Evolutionary conservation across 371 early-diverging fungal species (phyloP).

Genomic region (Umbelopsis sp.): DNA sequence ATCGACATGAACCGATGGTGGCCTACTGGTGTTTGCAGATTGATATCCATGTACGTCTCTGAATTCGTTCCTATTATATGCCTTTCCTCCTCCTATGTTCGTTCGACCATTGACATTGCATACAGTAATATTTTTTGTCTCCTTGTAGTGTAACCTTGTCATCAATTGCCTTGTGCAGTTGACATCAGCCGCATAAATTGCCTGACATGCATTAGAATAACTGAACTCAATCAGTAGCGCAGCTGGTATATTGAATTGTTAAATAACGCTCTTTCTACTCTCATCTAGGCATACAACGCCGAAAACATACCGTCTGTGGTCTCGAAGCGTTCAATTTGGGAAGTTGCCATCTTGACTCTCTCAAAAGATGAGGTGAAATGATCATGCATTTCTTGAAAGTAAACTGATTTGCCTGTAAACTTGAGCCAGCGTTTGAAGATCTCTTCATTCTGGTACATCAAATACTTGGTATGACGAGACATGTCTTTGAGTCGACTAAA

Average conservation of each 20-base stretch:
- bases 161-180: neutral
- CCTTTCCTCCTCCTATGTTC: conserved; percentile 11
- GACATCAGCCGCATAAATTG: neutral
- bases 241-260: neutral
- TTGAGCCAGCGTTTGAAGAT: neutral
- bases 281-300: neutral
- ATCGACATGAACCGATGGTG: conserved; percentile 12
- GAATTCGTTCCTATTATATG: conserved; percentile 5
- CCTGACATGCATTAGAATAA: neutral
- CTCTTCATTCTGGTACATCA: neutral
- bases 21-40: neutral
- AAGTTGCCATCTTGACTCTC: neutral
- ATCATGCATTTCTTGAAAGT: neutral
- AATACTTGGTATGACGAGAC: neutral
- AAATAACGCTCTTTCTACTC: neutral
- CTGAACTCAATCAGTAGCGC: neutral
- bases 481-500: neutral
- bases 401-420: neutral
- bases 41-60: conserved; percentile 3
- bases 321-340: neutral
- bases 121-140: neutral
- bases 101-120: neutral
- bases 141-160: neutral
- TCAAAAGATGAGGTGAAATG: neutral
- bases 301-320: too few species aligned